Evolutionary conservation across 2,329 filamentous ascomycete genomes (phyloP).

Genomic region (Lojkania enalia): DNA sequence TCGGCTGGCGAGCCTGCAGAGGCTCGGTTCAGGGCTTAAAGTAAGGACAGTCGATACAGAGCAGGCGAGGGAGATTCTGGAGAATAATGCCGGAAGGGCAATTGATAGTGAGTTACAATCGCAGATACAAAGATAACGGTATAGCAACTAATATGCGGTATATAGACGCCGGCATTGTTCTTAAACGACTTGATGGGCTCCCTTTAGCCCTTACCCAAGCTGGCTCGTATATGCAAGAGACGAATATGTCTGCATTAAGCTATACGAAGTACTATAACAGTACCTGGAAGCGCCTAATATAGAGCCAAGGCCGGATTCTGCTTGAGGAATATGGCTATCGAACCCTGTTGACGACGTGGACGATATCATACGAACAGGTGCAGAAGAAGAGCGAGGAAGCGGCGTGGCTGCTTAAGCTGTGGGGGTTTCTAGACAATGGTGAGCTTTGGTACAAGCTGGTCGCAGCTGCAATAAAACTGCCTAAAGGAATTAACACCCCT

Average conservation of each 20-base stretch:
- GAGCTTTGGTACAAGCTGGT: constrained; percentile 33
- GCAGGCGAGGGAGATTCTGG: constrained; percentile 30
- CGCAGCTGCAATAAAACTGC: constrained; percentile 12
- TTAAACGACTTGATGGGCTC: constrained; percentile 47
- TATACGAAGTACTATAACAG: constrained; percentile 42
- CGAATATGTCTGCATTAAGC: constrained; percentile 37
- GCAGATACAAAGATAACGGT: background rate
- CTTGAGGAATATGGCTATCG: constrained; percentile 36
- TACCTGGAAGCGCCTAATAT: constrained; percentile 43
- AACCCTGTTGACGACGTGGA: constrained; percentile 38
- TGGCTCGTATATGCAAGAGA: constrained; percentile 47
- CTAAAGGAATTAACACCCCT: constrained; percentile 4
- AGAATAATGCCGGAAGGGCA: constrained; percentile 24
- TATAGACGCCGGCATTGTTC: constrained; percentile 32
- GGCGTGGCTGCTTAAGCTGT: constrained; percentile 32
- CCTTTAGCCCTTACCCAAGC: constrained; percentile 54
- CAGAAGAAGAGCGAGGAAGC: constrained; percentile 20
- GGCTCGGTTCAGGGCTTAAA: constrained; percentile 33
- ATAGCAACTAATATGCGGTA: constrained; percentile 1
- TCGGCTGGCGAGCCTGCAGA: constrained; percentile 18
- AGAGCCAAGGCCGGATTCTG: constrained; percentile 34
- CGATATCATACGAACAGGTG: constrained; percentile 35
- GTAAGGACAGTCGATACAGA: constrained; percentile 25
- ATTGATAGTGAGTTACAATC: constrained; percentile 19
- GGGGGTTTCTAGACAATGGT: constrained; percentile 29